Evolutionary conservation across 2,329 filamentous ascomycete genomes (phyloP), one percentile per base, ranked within the genome.

Genomic region (Monilinia aucupariae): DNA sequence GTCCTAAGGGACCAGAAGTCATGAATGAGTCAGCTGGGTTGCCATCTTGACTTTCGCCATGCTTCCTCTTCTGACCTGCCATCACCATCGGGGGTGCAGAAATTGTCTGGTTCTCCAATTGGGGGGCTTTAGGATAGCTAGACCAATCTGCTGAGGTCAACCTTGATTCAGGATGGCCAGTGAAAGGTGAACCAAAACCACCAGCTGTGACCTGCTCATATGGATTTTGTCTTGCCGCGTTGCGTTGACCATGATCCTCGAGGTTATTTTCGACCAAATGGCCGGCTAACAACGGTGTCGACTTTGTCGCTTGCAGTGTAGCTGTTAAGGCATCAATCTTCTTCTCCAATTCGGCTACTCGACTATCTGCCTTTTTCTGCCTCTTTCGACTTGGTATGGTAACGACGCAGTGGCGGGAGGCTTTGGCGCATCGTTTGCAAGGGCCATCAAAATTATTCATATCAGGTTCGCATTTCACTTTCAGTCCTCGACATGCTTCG

Each of bases 341-440:
- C 66, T 75, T 74, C 70, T 79, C 77, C 55, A 79, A 68, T 65
- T 79, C 77, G 45, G 76, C 75, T 4, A 79, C 77, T 32, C 77
- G 67, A 45, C 76, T 78, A 58, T 79, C 77, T 9, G 77, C 78
- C 65, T 78, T 74, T 68, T 78, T 78, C 56, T 77, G 74, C 63
- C 76, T 74, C 67, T 77, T 78, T 25, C 77, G 74, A 71, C 74
- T 77, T 22, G 77, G 70, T 6, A 72, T 71, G 47, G 75, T 77
- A 60, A 77, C 74, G 27, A 77, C 67, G 56, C 77, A 79, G 56
- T 71, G 69, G 13, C 76, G 70, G 45, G 74, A 74, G 7, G 75
- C 72, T 64, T 76, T 75, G 17, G 71, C 70, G 63, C 77, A 79
- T 71, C 77, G 69, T 56, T 75, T 74, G 65, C 77, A 79, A 34